Conservation (phyloP, 2,329 filamentous ascomycete species). For the Trichocomaceae sp. region DNA sequence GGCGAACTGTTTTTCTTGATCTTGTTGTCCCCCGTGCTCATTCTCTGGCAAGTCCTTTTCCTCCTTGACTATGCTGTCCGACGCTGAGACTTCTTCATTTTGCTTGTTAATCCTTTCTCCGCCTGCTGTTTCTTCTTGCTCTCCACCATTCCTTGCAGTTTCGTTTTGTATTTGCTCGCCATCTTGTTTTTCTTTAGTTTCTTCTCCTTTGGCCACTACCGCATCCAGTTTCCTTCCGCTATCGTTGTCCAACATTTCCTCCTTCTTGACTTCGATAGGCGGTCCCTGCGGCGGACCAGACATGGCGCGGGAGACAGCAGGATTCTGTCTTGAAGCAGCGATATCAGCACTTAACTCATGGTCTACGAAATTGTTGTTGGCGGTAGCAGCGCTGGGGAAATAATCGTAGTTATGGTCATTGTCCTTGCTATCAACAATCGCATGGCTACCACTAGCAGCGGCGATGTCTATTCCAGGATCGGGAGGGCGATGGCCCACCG, state of each 20-base stretch:
- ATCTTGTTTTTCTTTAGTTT: not conserved
- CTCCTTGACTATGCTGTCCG: not conserved
- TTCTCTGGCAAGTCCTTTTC: conserved; percentile 17
- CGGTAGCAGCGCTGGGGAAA: not conserved
- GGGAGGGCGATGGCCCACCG: conserved; percentile 40
- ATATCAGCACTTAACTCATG: not conserved
- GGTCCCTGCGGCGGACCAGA: not conserved
- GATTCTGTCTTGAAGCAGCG: conserved; percentile 4
- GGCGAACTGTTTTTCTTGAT: conserved; percentile 34
- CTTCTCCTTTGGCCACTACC: not conserved
- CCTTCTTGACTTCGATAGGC: conserved; percentile 4
- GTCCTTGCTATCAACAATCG: conserved; percentile 4
- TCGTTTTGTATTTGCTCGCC: not conserved
- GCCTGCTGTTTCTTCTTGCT: not conserved
- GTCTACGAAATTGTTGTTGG: not conserved
- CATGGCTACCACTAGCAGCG: conserved; percentile 8
- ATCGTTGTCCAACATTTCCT: not conserved
- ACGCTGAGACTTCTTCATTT: not conserved
- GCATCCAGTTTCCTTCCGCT: not conserved
- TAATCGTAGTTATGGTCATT: not conserved
- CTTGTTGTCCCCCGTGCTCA: conserved; percentile 21
- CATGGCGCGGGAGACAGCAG: not conserved
- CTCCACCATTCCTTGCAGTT: not conserved
- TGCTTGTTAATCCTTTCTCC: not conserved
- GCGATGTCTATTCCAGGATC: conserved; percentile 28